phyloP scores from a whole-genome alignment of 202 grass and related monocot genomes.

The Zoysia matrella region DNA sequence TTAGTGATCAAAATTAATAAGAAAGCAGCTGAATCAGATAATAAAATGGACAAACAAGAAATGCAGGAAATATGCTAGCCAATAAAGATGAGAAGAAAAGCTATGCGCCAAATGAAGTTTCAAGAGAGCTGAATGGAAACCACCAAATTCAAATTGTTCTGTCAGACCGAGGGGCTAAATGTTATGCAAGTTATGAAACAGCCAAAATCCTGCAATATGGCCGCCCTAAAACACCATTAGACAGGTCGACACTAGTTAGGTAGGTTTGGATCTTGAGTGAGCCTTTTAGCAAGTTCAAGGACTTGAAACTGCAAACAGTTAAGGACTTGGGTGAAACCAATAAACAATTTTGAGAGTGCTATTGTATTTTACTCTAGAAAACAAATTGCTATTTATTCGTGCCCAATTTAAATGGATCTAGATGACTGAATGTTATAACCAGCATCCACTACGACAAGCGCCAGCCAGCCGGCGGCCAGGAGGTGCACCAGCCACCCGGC shows the following conservation, averaged over 20 bases:
- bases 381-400: too few species aligned
- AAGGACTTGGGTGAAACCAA: too few species aligned
- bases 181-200: not conserved
- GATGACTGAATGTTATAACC: not conserved
- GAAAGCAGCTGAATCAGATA: constrained; percentile 10
- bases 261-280: not conserved
- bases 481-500: too few species aligned
- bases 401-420: not conserved
- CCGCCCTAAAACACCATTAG: not conserved
- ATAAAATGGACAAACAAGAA: not conserved
- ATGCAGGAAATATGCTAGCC: constrained; percentile 1
- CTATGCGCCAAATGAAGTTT: constrained; percentile 6
- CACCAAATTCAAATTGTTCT: not conserved
- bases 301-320: not conserved
- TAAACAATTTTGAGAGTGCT: not conserved
- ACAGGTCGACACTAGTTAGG: not conserved
- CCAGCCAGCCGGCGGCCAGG: too few species aligned
- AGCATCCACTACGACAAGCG: too few species aligned
- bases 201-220: not conserved
- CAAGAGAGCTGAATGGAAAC: not conserved
- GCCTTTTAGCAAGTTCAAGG: not conserved
- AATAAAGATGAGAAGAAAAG: not conserved
- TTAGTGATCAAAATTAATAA: constrained; percentile 26
- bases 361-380: too few species aligned
- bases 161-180: not conserved